Evolutionary conservation across 495 filamentous ascomycete genomes (phyloP).

Genomic region (Neurospora sp.): DNA sequence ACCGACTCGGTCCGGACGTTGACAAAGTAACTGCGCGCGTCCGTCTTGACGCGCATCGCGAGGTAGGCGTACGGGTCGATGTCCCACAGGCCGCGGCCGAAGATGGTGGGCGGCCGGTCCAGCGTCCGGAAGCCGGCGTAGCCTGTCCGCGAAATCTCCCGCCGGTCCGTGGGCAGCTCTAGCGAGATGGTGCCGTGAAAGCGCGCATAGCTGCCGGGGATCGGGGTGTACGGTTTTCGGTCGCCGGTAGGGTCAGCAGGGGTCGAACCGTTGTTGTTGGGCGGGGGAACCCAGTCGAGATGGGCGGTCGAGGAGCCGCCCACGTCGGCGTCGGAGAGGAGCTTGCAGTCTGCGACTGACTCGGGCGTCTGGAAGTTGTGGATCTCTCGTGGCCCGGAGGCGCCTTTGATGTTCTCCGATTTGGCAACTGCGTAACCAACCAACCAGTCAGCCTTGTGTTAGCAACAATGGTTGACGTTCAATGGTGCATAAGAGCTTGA

Average conservation of each 20-base stretch:
- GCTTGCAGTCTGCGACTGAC: conserved; percentile 57
- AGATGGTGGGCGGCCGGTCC: conserved; percentile 53
- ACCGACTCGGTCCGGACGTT: conserved; percentile 93
- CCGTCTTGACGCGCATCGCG: conserved; percentile 80
- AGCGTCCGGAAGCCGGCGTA: conserved; percentile 81
- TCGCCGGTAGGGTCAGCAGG: too few relatives aligned
- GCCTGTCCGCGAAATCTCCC: conserved; percentile 62
- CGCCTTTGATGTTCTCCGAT: conserved; percentile 44
- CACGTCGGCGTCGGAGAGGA: conserved; percentile 77
- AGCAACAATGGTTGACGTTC: not conserved
- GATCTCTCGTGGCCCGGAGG: conserved; percentile 47
- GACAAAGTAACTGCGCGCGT: conserved; percentile 85
- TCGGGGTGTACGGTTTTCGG: conserved; percentile 25
- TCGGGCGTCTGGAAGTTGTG: conserved; percentile 56
- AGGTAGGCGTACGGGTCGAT: conserved; percentile 83
- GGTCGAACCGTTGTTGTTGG: conserved; percentile 16
- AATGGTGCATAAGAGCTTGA: not conserved
- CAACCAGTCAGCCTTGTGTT: not conserved
- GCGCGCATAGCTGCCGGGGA: conserved; percentile 41
- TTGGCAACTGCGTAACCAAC: conserved; percentile 23
- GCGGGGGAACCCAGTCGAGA: conserved; percentile 57
- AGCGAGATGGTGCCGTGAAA: conserved; percentile 88
- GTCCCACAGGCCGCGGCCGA: conserved; percentile 77
- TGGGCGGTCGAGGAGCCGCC: conserved; percentile 70
- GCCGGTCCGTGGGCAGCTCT: conserved; percentile 62